phyloP scores from a whole-genome alignment of 768 basidiomycete species.

The Tremella yokohamensis region DNA sequence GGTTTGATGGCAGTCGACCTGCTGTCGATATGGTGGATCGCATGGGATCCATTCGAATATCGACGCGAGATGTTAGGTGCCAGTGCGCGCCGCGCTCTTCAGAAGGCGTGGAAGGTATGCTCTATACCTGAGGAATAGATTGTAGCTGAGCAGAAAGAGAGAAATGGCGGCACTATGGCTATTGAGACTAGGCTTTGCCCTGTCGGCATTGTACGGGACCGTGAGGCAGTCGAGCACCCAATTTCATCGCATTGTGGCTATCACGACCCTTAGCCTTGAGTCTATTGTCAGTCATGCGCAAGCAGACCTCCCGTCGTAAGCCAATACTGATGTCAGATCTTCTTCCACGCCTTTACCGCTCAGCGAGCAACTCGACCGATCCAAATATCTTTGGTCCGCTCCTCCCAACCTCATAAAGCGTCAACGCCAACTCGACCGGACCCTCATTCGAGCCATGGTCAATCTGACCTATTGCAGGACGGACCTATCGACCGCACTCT shows the following conservation, averaged over 20 bases:
- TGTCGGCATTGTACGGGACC: not conserved
- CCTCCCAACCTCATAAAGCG: constrained; percentile 17
- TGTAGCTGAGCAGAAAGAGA: constrained; percentile 15
- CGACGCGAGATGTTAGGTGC: constrained; percentile 42
- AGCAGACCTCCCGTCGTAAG: no score
- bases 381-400: constrained; percentile 27
- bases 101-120: constrained; percentile 37
- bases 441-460: not conserved
- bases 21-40: constrained; percentile 70
- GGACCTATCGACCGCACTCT: not conserved
- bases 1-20: constrained; percentile 55
- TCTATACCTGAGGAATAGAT: not conserved
- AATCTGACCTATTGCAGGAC: not conserved
- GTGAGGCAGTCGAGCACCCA: no score
- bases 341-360: constrained; percentile 19
- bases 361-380: constrained; percentile 26
- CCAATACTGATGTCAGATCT: constrained; percentile 24
- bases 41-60: constrained; percentile 79
- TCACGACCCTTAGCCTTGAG: not conserved
- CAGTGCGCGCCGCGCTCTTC: constrained; percentile 20
- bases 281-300: not conserved
- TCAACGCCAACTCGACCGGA: not conserved
- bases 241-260: not conserved
- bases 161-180: constrained; percentile 34
- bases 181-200: constrained; percentile 3